Evolutionary conservation across 2,329 filamentous ascomycete species (phyloP).

Genomic region (Aspergillus glaucus): DNA sequence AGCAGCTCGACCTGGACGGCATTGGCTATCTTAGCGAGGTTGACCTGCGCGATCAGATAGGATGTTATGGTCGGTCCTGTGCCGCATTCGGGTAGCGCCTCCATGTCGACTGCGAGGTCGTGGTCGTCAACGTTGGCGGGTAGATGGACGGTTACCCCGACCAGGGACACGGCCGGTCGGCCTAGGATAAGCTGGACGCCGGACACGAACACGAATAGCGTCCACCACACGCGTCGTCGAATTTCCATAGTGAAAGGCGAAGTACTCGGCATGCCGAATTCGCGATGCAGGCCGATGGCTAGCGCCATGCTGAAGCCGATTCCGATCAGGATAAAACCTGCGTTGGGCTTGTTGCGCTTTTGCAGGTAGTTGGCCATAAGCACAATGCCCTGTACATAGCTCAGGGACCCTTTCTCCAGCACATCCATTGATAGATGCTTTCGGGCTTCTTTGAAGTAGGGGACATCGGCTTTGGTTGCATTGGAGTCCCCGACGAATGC

Average conservation of each 20-base stretch:
- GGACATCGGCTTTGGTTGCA: constrained; percentile 10
- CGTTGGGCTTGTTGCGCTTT: constrained; percentile 16
- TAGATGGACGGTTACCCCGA: constrained; percentile 13
- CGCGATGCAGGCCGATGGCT: constrained; percentile 12
- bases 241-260: constrained; percentile 16
- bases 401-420: constrained; percentile 14
- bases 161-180: constrained; percentile 13
- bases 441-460: constrained; percentile 13
- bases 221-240: constrained; percentile 16
- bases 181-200: constrained; percentile 12
- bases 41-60: constrained; percentile 13
- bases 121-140: constrained; percentile 15
- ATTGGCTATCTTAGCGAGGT: constrained; percentile 16
- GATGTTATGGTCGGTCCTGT: constrained; percentile 12
- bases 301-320: constrained; percentile 17
- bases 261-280: constrained; percentile 16
- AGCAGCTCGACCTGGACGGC: constrained; percentile 15
- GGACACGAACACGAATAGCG: constrained; percentile 15
- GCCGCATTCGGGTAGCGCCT: constrained; percentile 9
- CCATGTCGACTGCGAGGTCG: constrained; percentile 16
- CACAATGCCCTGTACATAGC: constrained; percentile 14
- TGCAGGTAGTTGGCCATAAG: constrained; percentile 15
- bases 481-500: constrained; percentile 14
- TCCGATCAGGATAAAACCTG: constrained; percentile 13
- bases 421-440: constrained; percentile 15